These are phyloP conservation scores for Escallonia herrerae DNA, from an alignment of 129 eudicot species.

Conservation along the genomic window DNA sequence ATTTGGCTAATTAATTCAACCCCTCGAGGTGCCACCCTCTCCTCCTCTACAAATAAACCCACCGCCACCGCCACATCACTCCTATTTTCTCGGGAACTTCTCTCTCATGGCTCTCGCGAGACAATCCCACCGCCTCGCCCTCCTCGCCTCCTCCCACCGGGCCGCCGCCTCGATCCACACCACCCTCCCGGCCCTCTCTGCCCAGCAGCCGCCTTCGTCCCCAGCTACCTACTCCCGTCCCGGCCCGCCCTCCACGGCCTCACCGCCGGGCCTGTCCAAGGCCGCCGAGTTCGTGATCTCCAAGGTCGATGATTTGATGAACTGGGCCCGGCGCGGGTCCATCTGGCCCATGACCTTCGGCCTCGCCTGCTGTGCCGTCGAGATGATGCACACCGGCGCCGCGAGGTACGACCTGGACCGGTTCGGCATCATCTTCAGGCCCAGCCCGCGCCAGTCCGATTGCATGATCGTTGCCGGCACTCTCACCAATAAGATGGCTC, in stretches of 20 bases:
- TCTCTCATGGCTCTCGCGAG: conserved; percentile 45
- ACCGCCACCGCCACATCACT: conserved; percentile 2
- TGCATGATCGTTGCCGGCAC: conserved; percentile 99
- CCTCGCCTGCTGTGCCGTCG: conserved; percentile 94
- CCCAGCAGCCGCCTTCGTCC: conserved; percentile 25
- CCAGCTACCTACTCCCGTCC: conserved; percentile 57
- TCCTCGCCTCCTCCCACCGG: conserved; percentile 32
- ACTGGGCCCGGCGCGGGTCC: conserved; percentile 94
- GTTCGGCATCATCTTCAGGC: conserved; percentile 89
- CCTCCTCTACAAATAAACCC: neutral
- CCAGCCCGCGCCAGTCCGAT: conserved; percentile 96
- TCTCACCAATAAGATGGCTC: conserved; percentile 98
- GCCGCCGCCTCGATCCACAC: conserved; percentile 65
- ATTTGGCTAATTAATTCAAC: too few species aligned
- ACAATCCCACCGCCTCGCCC: conserved; percentile 47
- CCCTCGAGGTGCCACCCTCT: neutral
- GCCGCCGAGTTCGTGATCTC: conserved; percentile 89
- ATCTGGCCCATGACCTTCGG: conserved; percentile 99
- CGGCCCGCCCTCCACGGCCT: conserved; percentile 47
- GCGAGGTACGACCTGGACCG: conserved; percentile 92
- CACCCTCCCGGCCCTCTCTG: conserved; percentile 42
- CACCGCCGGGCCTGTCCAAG: conserved; percentile 55
- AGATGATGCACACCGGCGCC: conserved; percentile 99
- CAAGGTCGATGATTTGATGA: conserved; percentile 92
- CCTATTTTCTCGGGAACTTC: neutral